Conservation (phyloP, 2,329 filamentous ascomycete species). For the Monosporascus sp. region DNA sequence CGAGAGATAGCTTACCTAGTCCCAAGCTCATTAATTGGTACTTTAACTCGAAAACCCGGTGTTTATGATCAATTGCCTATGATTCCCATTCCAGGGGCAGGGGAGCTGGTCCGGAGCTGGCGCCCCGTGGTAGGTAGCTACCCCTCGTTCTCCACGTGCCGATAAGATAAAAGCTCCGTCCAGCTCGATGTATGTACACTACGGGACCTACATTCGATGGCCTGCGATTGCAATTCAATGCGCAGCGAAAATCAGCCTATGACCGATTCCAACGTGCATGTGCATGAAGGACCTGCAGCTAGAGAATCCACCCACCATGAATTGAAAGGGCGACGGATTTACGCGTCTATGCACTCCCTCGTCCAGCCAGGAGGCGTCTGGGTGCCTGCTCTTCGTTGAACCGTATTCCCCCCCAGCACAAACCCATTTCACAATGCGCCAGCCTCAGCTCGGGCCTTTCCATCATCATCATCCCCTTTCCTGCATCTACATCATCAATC, state of each 20-base stretch:
- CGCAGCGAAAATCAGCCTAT: no score
- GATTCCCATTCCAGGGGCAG: no score
- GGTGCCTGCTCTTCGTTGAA: conserved; percentile 1
- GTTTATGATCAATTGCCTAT: no score
- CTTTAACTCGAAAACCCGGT: no score
- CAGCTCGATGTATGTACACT: background rate
- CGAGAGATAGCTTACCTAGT: no score
- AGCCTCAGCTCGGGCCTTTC: conserved; percentile 13
- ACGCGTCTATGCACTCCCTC: no score
- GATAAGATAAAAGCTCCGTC: conserved; percentile 21
- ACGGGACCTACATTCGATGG: no score
- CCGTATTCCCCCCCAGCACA: conserved; percentile 11
- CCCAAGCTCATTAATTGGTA: no score
- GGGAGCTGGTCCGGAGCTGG: no score
- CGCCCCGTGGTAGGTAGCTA: background rate
- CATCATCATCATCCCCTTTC: conserved; percentile 1
- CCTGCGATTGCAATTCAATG: no score
- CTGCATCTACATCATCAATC: background rate
- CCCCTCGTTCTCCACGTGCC: conserved; percentile 14
- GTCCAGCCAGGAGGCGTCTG: background rate
- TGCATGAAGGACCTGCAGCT: background rate
- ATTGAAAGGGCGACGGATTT: background rate
- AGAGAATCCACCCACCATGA: background rate
- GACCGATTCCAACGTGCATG: background rate
- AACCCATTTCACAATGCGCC: conserved; percentile 19